Conservation (phyloP, 805 yeast genomes). For the Zygoascus ofunaensis region DNA sequence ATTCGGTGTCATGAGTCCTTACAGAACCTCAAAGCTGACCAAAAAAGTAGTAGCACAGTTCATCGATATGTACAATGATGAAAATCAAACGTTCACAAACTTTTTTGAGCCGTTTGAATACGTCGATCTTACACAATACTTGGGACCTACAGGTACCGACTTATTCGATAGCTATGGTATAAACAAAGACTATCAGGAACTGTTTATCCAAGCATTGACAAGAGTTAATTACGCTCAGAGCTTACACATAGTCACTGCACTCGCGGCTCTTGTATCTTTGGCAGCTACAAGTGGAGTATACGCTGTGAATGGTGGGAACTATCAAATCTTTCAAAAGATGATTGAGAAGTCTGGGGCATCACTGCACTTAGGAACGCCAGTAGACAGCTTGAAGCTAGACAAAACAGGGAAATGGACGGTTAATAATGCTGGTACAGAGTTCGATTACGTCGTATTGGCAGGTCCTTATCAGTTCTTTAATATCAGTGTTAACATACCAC, state of each 20-base stretch:
- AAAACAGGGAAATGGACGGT: conserved; percentile 5
- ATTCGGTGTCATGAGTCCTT: conserved; percentile 17
- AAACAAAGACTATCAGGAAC: conserved; percentile 22
- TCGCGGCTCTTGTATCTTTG: conserved; percentile 35
- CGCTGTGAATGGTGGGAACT: conserved; percentile 38
- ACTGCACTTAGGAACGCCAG: conserved; percentile 25
- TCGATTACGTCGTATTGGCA: conserved; percentile 39
- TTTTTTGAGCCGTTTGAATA: conserved; percentile 18
- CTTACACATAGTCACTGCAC: conserved; percentile 34
- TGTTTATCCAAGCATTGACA: conserved; percentile 34
- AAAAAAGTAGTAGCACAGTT: conserved; percentile 24
- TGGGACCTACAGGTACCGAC: conserved; percentile 22
- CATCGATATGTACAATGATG: conserved; percentile 24
- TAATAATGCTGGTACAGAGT: conserved; percentile 17
- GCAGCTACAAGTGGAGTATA: conserved; percentile 31
- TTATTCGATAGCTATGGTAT: conserved; percentile 23
- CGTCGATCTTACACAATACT: conserved; percentile 23
- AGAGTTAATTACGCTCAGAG: conserved; percentile 39
- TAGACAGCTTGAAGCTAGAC: conserved; percentile 18
- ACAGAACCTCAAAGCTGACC: conserved; percentile 19
- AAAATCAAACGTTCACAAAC: conserved; percentile 29
- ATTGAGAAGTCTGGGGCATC: conserved; percentile 30
- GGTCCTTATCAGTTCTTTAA: conserved; percentile 32
- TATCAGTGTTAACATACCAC: conserved; percentile 10
- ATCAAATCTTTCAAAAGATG: conserved; percentile 35